These are phyloP conservation scores for Tetrahymena malaccensis DNA, from an alignment of 73 alveolate genomes.

Conservation along the genomic window DNA sequence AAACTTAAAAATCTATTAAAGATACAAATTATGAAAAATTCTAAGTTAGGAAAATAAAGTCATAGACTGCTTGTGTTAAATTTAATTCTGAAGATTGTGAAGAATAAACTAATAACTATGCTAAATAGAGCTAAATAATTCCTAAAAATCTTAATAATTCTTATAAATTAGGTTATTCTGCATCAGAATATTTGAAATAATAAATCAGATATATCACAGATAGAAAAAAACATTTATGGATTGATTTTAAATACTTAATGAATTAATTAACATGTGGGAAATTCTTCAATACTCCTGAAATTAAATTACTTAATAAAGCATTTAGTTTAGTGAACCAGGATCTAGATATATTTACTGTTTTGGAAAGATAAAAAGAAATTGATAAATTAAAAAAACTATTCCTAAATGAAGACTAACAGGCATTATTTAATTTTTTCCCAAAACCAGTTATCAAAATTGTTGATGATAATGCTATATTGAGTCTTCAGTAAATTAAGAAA, in stretches of 20 bases:
- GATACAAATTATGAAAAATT: no score
- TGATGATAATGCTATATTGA: neutral
- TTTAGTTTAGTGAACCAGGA: neutral
- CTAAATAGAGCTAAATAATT: neutral
- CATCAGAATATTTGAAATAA: neutral
- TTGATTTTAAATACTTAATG: neutral
- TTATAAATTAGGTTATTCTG: neutral
- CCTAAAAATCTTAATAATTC: neutral
- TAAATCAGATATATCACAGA: neutral
- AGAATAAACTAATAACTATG: no score
- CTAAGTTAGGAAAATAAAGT: no score
- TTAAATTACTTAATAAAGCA: neutral
- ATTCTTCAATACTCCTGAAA: neutral
- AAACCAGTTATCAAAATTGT: neutral
- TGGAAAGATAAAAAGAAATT: neutral
- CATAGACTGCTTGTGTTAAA: no score
- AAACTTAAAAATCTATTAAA: no score
- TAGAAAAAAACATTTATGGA: neutral
- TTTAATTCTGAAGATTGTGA: no score
- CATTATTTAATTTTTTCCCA: neutral
- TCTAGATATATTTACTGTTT: neutral
- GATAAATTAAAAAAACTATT: neutral
- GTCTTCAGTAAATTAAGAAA: neutral
- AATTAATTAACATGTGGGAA: neutral
- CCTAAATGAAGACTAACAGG: neutral